phyloP scores from a whole-genome alignment of 169 alveolate genomes.

The Eimeria necatrix region DNA sequence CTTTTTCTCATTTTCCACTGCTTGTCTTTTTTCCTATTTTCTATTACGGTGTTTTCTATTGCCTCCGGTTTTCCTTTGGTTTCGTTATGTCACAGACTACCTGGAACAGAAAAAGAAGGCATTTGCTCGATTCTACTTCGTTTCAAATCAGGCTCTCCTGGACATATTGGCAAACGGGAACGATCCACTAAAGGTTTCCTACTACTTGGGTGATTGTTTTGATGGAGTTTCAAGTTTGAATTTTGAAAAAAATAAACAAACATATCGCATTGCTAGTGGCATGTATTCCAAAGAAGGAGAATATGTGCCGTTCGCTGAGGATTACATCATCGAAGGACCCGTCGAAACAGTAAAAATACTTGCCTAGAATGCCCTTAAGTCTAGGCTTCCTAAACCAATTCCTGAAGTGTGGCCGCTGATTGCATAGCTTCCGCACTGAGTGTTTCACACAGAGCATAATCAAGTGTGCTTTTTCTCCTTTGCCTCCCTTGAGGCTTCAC shows the following conservation, averaged over 20 bases:
- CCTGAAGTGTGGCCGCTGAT: too few species aligned
- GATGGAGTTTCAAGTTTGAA: constrained; percentile 94
- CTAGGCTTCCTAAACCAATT: too few species aligned
- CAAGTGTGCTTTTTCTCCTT: too few species aligned
- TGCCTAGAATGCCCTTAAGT: too few species aligned
- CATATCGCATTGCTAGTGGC: constrained; percentile 85
- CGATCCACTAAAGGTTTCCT: constrained; percentile 95
- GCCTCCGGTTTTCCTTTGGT: background rate
- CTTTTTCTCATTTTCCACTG: background rate
- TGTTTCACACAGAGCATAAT: too few species aligned
- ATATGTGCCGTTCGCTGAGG: constrained; percentile 92
- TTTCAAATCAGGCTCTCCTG: constrained; percentile 96
- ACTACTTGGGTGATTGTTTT: constrained; percentile 95
- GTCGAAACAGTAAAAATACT: constrained; percentile 88
- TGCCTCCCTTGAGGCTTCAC: too few species aligned
- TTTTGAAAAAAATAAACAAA: constrained; percentile 88
- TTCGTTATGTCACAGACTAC: constrained; percentile 85
- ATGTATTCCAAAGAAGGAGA: constrained; percentile 94
- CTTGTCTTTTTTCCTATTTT: background rate
- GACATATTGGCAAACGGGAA: constrained; percentile 97
- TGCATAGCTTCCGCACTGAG: too few species aligned
- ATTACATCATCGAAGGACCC: constrained; percentile 91
- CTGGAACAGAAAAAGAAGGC: constrained; percentile 97
- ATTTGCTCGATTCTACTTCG: constrained; percentile 98
- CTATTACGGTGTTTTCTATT: background rate